Base-by-base conservation (phyloP, 768 basidiomycete genomes). In the Mycena latifolia region DNA sequence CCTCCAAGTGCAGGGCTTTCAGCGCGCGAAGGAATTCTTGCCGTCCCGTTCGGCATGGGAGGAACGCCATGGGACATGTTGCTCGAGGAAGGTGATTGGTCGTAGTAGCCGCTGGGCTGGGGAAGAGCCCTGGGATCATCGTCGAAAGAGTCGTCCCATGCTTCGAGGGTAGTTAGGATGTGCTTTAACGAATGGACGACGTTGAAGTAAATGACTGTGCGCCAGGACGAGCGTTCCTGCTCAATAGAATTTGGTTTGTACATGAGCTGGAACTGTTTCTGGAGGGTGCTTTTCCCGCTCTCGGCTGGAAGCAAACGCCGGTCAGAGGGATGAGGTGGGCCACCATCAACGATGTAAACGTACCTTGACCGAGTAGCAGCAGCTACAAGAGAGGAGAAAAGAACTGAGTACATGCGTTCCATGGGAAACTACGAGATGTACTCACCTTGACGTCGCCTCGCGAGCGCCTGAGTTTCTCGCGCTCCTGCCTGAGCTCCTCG, bases 191-290 rank as follows among this genome's bases (percentile, higher is more conserved):
- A 89, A 72, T 84, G 86, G 55, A 92, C 85, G 70, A 92, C 85
- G 77, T 92, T 92, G 79, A 92, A 91, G 75, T 90, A 92, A 55
- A 92, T 86, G 70, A 92, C 86, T 15, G 87, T 89, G 61, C 88
- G 85, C 91, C 91, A 92, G 50, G 89, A 90, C 54, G 84, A 77
- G 22, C 91, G 88, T 71, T 92, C 91, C 64, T 84, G 82, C 63
- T 92, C 90, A 45, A 92, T 79, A 45, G 89, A 88, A 65, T 83
- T 85, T 11, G 91, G 92, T 63, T 85, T 88, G 77, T 93, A 93
- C 88, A 93, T 91, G 70, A 93, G 86, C 75, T 92, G 91, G 70
- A 91, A 92, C 73, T 91, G 91, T 74, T 92, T 92, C 77, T 91
- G 90, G 51, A 92, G 83, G 5, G 90, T 92, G 33, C 89, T 89